Percentiles rank a stretch among this genome's conserved stretches.
Evolutionary conservation across 2,329 filamentous ascomycete species (phyloP).

Genomic region (Nemania bipapillata): DNA sequence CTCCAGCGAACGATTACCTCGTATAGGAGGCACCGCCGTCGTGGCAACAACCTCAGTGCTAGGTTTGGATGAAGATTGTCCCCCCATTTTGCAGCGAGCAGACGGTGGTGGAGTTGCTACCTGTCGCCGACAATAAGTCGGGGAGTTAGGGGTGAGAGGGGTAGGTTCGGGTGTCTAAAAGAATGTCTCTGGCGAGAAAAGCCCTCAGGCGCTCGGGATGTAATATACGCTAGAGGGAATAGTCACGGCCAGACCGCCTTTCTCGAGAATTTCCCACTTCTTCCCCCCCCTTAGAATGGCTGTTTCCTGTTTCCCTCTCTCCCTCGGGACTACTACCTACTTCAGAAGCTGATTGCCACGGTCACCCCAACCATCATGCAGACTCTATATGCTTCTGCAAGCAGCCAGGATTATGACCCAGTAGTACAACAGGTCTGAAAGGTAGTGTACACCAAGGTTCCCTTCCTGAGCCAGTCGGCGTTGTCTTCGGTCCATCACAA

Average conservation of each 20-base stretch:
- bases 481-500: slow-evolving; percentile 8
- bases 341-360: not conserved
- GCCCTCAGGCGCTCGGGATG: no score
- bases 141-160: no score
- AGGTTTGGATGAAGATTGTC: slow-evolving; percentile 16
- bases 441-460: slow-evolving; percentile 20
- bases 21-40: not conserved
- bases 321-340: not conserved
- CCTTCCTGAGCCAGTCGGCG: slow-evolving; percentile 1
- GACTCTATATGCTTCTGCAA: not conserved
- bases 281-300: not conserved
- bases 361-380: not conserved
- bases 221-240: no score
- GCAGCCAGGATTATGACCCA: not conserved
- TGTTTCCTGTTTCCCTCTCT: not conserved
- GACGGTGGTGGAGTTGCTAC: not conserved
- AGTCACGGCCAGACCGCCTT: not conserved
- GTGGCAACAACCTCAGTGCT: not conserved
- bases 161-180: not conserved
- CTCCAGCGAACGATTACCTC: not conserved
- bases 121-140: not conserved
- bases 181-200: not conserved
- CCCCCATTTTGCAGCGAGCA: not conserved
- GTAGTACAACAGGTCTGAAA: not conserved
- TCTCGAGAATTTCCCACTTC: not conserved